Evolutionary conservation across 2,329 filamentous ascomycete species (phyloP).

Genomic region (Arthrobotrys pseudoclavata): DNA sequence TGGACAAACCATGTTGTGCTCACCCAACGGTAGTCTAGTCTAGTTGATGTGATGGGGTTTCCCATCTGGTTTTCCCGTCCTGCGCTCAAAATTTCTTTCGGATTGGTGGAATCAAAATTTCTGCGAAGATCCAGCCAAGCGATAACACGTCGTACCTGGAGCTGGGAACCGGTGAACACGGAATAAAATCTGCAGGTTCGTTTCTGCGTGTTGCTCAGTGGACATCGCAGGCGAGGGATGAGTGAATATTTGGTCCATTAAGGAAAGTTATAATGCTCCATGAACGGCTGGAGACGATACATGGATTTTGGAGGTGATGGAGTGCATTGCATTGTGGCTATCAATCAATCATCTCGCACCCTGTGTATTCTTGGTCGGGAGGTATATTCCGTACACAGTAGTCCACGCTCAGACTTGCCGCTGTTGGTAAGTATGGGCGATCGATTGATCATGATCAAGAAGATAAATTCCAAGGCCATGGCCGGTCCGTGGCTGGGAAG

Average conservation of each 20-base stretch:
- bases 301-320: conserved; percentile 7
- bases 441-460: not conserved
- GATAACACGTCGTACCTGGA: conserved; percentile 32
- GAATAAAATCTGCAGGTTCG: conserved; percentile 12
- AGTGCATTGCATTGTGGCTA: conserved; percentile 15
- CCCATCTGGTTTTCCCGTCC: not conserved
- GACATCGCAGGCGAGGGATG: conserved; percentile 24
- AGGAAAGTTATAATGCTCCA: conserved; percentile 17
- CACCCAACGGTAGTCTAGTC: too few species aligned
- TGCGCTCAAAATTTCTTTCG: conserved; percentile 5
- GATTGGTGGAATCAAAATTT: conserved; percentile 3
- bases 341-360: conserved; percentile 16
- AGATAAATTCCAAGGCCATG: conserved; percentile 1
- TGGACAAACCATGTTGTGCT: not conserved
- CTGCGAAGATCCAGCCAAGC: conserved; percentile 25
- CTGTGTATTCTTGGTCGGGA: not conserved
- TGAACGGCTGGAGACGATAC: conserved; percentile 27
- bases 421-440: not conserved
- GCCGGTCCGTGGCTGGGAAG: conserved; percentile 16
- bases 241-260: conserved; percentile 18
- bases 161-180: conserved; percentile 28
- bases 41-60: not conserved
- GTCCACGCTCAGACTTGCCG: conserved; percentile 20
- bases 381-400: conserved; percentile 6
- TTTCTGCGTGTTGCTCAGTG: conserved; percentile 9